Conservation (phyloP, 139 green algal species). For the Chloropicon primus region DNA sequence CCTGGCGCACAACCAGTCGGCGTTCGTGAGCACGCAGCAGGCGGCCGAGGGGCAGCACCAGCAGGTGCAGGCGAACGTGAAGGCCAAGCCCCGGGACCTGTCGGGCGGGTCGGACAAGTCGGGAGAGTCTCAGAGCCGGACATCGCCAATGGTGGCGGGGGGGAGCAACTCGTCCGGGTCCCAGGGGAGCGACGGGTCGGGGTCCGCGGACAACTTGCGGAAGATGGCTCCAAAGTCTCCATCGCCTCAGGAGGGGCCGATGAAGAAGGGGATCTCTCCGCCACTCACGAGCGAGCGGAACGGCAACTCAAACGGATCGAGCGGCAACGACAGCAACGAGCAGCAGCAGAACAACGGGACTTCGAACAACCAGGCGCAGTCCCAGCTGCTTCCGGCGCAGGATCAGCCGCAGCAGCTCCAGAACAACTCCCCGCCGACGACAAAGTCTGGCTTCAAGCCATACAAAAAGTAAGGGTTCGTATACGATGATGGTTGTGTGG, state of each 20-base stretch:
- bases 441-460: background rate
- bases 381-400: background rate
- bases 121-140: background rate
- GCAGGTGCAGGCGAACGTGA: no score
- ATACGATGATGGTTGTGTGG: no score
- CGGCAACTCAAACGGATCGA: background rate
- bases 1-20: background rate
- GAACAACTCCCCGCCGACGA: no score
- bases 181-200: background rate
- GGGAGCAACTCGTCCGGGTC: background rate
- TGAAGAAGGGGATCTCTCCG: background rate
- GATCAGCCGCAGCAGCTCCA: background rate
- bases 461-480: background rate
- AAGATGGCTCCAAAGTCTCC: background rate
- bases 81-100: background rate
- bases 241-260: background rate
- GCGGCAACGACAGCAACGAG: background rate
- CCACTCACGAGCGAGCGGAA: background rate
- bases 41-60: no score
- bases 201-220: background rate
- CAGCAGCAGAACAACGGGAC: background rate
- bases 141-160: background rate
- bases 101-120: background rate
- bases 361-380: background rate
- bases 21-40: no score